Evolutionary conservation across 2,329 filamentous ascomycete species (phyloP).

Genomic region (Aspergillus sp.): DNA sequence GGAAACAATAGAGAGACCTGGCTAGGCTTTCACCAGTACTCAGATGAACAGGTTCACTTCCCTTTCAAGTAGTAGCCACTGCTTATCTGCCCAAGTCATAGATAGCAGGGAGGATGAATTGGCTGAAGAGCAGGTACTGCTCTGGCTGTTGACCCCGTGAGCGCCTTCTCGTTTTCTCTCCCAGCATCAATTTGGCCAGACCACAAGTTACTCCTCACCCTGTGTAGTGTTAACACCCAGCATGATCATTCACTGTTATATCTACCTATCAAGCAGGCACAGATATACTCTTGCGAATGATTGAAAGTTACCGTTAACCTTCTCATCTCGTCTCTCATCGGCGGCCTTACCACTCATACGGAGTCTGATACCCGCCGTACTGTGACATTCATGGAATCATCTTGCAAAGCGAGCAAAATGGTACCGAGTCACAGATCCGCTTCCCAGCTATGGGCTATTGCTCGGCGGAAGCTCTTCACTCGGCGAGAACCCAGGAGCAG

Average conservation of each 20-base stretch:
- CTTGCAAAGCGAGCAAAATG: conserved; percentile 6
- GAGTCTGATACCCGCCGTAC: not conserved
- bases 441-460: conserved; percentile 20
- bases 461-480: conserved; percentile 21
- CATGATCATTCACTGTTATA: not conserved
- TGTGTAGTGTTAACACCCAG: not conserved
- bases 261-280: not conserved
- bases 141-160: not conserved
- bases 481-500: conserved; percentile 11
- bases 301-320: not conserved
- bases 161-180: not conserved
- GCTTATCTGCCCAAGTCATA: not conserved
- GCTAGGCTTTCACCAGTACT: not conserved
- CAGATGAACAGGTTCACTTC: not conserved
- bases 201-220: not conserved
- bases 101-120: not conserved
- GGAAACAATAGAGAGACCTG: not conserved
- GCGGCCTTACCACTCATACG: not conserved
- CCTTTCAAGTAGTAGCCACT: not conserved
- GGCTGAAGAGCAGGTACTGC: not conserved
- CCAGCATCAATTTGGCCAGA: not conserved
- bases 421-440: conserved; percentile 13
- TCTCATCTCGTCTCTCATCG: not conserved
- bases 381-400: not conserved
- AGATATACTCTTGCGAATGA: too few species aligned